Base-by-base conservation (phyloP, 2,329 filamentous ascomycete genomes). In the Alternaria conjuncta region DNA sequence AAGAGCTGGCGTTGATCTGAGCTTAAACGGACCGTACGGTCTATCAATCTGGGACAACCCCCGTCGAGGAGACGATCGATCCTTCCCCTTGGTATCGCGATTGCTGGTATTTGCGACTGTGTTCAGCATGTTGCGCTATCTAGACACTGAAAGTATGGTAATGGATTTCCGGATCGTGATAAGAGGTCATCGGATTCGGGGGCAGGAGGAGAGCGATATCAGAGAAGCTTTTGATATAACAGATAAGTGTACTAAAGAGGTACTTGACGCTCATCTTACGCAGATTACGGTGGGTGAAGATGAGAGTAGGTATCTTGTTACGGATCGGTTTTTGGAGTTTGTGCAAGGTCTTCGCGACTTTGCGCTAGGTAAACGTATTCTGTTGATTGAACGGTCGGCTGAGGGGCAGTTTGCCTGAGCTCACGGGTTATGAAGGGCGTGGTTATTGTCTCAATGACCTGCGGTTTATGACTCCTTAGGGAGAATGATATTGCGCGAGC, bases 371-470 rank as follows among this genome's bases (percentile, higher is more conserved):
- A 41, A 3, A 1, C 15, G 15, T 4, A 41, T 41, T 41, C 0
- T 1, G 15, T n/a, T 41, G 32, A 3, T n/a, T 41, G 32, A 3
- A 4, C 15, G 15, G 32, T 41, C 32, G 32, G 32, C 15, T 3
- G 32, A 41, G 1, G 32, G 15, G 32, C 32, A 2, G 1, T 41
- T 36, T 0, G 8, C 4, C 13, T 41, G 15, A 41, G 32, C 15
- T 36, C 0, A 0, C 15, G 0, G 32, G 8, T 10, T 7, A 36
- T 36, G 0, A n/a, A n/a, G 13, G 15, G 0, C 12, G 32, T 36
- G 5, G 7, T 5, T n/a, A 1, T 36, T 5, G 9, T n/a, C 2
- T 36, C 0, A 1, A 36, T 4, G 13, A n/a, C 4, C 4, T 9
- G 13, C 32, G 15, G 9, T 36, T 13, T 9, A 36, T n/a, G 13